Percentiles rank a stretch among this genome's conserved stretches.
These are phyloP conservation scores for Lenwebbia sp. DNA, from an alignment of 345 rosid genomes.

Conservation along the genomic window DNA sequence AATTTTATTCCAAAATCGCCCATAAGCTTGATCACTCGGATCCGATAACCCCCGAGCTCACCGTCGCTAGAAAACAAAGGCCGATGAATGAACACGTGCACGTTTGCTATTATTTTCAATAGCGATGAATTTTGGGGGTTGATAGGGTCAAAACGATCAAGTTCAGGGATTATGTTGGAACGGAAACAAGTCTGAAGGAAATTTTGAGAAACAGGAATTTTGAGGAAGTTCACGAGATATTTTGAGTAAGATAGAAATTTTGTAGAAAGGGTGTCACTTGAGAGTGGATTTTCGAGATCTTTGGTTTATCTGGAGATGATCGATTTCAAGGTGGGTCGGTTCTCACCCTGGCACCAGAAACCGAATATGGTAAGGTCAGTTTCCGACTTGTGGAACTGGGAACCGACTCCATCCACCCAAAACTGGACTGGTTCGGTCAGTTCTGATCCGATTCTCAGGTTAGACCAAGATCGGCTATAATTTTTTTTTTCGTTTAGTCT, in stretches of 20 bases:
- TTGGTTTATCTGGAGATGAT: fast-evolving
- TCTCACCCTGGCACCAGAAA: fast-evolving
- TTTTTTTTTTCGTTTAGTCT: background rate
- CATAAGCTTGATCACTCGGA: background rate
- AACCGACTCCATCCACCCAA: fast-evolving
- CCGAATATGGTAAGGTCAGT: fast-evolving
- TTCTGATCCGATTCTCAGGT: fast-evolving
- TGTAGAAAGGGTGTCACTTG: background rate
- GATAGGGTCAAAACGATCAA: background rate
- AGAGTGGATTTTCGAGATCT: background rate
- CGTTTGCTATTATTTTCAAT: background rate
- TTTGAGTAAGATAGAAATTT: background rate
- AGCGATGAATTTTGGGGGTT: background rate
- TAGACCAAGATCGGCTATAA: fast-evolving
- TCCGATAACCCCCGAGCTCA: background rate
- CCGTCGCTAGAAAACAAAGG: no score
- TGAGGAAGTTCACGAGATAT: background rate
- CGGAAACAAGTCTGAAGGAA: background rate
- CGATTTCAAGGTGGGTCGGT: fast-evolving
- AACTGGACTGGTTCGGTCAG: fast-evolving
- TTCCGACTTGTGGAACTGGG: background rate
- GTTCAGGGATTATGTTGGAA: background rate
- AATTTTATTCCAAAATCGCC: background rate
- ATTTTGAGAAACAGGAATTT: background rate
- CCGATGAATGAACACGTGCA: background rate